Percentiles rank a stretch among this genome's conserved stretches.
These are phyloP conservation scores for Nidularia sp. DNA, from an alignment of 768 basidiomycete species.

Conservation along the genomic window DNA sequence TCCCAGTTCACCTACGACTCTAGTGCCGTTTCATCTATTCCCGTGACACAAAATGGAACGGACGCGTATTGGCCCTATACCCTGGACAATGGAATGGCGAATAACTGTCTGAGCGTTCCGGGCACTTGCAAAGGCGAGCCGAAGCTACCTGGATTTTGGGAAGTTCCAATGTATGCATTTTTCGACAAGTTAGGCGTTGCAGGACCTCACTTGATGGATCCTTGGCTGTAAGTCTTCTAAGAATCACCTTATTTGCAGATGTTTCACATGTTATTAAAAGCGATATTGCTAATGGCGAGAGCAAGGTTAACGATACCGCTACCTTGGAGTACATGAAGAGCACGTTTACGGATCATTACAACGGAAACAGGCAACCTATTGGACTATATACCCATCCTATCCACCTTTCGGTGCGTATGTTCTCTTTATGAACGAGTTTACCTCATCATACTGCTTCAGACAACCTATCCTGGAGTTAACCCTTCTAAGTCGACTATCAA, in stretches of 20 bases:
- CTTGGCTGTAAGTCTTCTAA: conserved; percentile 58
- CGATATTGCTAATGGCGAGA: conserved; percentile 51
- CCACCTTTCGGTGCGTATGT: conserved; percentile 52
- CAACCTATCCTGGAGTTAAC: conserved; percentile 56
- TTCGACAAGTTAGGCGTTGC: conserved; percentile 55
- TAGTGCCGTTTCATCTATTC: conserved; percentile 52
- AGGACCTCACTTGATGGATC: conserved; percentile 77
- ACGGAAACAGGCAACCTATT: conserved; percentile 70
- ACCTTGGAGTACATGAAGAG: conserved; percentile 70
- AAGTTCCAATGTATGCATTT: conserved; percentile 79
- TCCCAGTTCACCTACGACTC: conserved; percentile 74
- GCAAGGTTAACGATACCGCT: conserved; percentile 49
- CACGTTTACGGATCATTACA: conserved; percentile 74
- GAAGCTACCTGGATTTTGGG: conserved; percentile 76
- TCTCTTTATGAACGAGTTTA: neutral
- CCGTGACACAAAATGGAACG: conserved; percentile 60
- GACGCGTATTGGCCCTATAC: conserved; percentile 87
- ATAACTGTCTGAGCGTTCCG: conserved; percentile 58
- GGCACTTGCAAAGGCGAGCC: conserved; percentile 67
- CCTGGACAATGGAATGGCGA: conserved; percentile 75
- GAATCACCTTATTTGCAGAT: neutral
- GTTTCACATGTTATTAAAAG: conserved; percentile 15
- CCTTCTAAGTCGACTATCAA: conserved; percentile 49
- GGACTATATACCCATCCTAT: conserved; percentile 83
- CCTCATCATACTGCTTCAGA: conserved; percentile 19